These are phyloP conservation scores for Nicotiana undulata DNA, from an alignment of 257 asterid species.

Conservation along the genomic window DNA sequence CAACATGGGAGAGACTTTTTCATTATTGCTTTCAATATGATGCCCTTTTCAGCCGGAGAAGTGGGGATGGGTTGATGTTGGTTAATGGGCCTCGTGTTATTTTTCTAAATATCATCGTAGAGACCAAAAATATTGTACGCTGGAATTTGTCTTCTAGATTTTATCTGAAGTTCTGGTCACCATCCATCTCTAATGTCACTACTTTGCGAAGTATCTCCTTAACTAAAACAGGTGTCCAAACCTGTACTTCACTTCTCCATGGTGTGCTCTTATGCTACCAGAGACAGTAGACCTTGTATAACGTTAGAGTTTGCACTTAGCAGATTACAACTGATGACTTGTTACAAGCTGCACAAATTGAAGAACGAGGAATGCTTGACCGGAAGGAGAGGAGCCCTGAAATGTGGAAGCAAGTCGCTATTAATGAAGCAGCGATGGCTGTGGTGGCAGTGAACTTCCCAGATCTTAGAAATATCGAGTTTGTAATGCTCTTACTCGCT, in stretches of 20 bases:
- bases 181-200: not conserved
- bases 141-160: not conserved
- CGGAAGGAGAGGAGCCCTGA: constrained; percentile 87
- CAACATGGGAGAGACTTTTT: not conserved
- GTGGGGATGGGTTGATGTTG: not conserved
- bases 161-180: not conserved
- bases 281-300: not conserved
- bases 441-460: constrained; percentile 87
- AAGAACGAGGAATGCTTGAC: constrained; percentile 87
- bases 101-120: not conserved
- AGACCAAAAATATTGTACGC: not conserved
- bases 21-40: not conserved
- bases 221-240: not conserved
- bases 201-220: not conserved
- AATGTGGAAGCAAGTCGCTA: constrained; percentile 88
- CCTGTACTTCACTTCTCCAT: constrained; percentile 1
- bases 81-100: not conserved
- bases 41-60: not conserved
- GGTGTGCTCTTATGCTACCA: not conserved
- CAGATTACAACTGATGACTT: constrained; percentile 95
- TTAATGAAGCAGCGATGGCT: constrained; percentile 91
- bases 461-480: constrained; percentile 76
- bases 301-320: constrained; percentile 9
- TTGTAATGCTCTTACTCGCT: constrained; percentile 42
- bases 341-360: constrained; percentile 98